A percentile compares a stretch with the other conserved stretches of the same genome.
These are phyloP conservation scores for Cladobotryum mycophilum DNA, from an alignment of 2,329 filamentous ascomycete species.

Conservation along the genomic window DNA sequence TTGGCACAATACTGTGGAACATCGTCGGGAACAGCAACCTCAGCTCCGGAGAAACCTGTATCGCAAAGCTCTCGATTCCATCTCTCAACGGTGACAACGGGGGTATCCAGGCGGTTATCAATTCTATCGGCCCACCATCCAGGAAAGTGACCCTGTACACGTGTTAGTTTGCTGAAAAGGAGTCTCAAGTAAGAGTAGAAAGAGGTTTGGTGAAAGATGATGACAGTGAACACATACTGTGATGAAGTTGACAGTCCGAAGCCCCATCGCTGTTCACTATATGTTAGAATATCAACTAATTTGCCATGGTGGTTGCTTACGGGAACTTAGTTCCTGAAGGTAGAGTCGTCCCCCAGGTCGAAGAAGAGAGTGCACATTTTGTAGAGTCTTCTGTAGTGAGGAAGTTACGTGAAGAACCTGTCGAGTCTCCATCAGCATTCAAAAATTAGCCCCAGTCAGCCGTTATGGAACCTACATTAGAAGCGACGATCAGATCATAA, in stretches of 20 bases:
- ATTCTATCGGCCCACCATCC: neutral
- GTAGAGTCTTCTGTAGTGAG: neutral
- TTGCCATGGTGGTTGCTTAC: constrained; percentile 11
- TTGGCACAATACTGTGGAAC: neutral
- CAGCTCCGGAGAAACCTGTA: constrained; percentile 6
- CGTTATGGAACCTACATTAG: neutral
- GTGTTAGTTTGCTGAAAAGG: no score
- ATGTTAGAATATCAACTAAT: no score
- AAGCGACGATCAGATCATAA: constrained; percentile 8
- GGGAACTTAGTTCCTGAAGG: constrained; percentile 3
- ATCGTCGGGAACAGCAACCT: constrained; percentile 8
- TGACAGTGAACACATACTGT: no score
- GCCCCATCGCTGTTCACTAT: neutral
- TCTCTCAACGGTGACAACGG: neutral
- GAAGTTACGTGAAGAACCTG: constrained; percentile 9
- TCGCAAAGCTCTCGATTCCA: constrained; percentile 5
- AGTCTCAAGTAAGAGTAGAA: no score
- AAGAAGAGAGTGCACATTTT: constrained; percentile 1
- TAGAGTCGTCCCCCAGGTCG: constrained; percentile 1
- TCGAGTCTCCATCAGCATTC: neutral
- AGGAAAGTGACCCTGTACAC: neutral
- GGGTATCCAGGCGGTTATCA: neutral
- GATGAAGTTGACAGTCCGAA: neutral
- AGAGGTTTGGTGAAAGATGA: neutral
- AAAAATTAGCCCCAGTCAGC: neutral